Percentiles rank a stretch among this genome's conserved stretches.
Evolutionary conservation across 495 filamentous ascomycete species (phyloP).

Genomic region (Echria macrotheca): DNA sequence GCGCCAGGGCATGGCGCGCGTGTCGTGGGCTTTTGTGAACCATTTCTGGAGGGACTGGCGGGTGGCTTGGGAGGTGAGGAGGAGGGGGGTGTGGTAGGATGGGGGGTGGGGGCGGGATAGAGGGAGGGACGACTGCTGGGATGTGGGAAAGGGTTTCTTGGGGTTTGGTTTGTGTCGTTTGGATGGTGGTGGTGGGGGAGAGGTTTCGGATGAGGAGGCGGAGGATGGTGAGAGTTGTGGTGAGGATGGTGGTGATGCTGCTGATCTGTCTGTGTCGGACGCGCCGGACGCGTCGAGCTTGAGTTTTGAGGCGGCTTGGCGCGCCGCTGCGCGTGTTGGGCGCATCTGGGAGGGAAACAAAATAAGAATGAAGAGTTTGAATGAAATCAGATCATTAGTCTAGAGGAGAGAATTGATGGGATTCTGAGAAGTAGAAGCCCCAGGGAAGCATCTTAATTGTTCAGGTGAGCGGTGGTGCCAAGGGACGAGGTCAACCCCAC

Average conservation of each 20-base stretch:
- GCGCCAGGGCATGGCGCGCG: slow-evolving; percentile 44
- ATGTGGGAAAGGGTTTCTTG: not conserved
- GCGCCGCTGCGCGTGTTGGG: not conserved
- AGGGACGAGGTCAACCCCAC: no score
- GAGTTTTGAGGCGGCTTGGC: not conserved
- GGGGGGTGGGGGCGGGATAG: slow-evolving; percentile 14
- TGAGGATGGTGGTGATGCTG: not conserved
- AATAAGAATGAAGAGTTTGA: not conserved
- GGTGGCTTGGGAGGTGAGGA: slow-evolving; percentile 25
- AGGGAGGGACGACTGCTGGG: not conserved
- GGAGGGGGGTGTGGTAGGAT: slow-evolving; percentile 38
- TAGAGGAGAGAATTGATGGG: no score
- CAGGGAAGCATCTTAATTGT: no score
- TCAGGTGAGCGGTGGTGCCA: no score
- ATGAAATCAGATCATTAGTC: no score
- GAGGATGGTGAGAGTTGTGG: not conserved
- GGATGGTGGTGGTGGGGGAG: not conserved
- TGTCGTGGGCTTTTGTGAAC: slow-evolving; percentile 31
- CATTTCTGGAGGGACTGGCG: slow-evolving; percentile 32
- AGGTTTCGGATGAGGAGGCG: not conserved
- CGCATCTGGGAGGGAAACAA: not conserved
- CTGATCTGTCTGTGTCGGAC: not conserved
- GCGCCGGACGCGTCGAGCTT: not conserved
- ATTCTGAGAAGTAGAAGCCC: no score
- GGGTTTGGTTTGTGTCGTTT: not conserved